These are phyloP conservation scores for Blastocladiella britannica DNA, from an alignment of 192 early-diverging fungal species.

Conservation along the genomic window DNA sequence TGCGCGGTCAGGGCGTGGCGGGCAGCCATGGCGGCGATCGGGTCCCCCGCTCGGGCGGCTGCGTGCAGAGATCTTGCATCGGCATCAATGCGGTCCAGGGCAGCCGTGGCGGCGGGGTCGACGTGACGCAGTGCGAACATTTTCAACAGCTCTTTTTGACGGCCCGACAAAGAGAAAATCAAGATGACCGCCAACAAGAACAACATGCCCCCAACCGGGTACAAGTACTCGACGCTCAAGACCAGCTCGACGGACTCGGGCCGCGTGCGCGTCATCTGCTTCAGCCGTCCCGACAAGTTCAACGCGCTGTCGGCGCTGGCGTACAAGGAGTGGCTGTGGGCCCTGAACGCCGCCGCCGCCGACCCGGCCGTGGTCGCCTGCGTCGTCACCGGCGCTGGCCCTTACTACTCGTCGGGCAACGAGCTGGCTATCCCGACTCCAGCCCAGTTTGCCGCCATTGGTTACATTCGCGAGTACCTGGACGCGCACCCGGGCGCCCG, in stretches of 20 bases:
- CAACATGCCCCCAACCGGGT: too few species aligned
- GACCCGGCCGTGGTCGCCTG: slow-evolving; percentile 25
- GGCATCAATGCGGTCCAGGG: too few species aligned
- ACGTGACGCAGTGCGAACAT: too few species aligned
- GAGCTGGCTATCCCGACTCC: slow-evolving; percentile 18
- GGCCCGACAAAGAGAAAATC: too few species aligned
- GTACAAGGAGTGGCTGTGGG: slow-evolving; percentile 22
- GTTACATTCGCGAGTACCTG: background rate
- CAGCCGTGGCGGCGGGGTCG: too few species aligned
- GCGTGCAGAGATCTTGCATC: too few species aligned
- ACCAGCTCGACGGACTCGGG: background rate
- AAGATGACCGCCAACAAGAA: too few species aligned
- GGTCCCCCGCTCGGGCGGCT: too few species aligned
- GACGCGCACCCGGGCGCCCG: background rate
- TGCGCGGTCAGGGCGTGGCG: too few species aligned
- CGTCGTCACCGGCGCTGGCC: slow-evolving; percentile 42
- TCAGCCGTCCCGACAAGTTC: slow-evolving; percentile 35
- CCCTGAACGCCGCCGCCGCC: slow-evolving; percentile 16
- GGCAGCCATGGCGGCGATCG: too few species aligned
- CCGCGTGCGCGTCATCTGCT: slow-evolving; percentile 38
- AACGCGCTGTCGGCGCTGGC: slow-evolving; percentile 33
- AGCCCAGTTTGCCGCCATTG: background rate
- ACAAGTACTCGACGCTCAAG: too few species aligned
- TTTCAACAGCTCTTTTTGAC: too few species aligned
- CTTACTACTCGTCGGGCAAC: slow-evolving; percentile 42